Conservation (phyloP, 768 basidiomycete genomes). For the Trametes cingulata region DNA sequence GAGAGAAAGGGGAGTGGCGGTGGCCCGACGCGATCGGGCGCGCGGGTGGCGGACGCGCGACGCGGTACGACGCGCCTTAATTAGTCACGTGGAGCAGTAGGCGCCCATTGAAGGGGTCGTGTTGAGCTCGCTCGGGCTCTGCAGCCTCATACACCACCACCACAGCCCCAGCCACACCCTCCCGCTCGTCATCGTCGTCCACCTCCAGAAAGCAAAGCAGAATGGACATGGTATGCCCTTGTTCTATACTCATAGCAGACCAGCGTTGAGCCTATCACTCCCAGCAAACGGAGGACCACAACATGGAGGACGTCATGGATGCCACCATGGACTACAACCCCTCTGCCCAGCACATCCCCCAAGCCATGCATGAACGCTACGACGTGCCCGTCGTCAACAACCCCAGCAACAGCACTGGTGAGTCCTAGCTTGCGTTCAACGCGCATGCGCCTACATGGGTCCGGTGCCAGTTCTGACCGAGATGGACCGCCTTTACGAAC, state of each 20-base stretch:
- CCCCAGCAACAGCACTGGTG: slow-evolving; percentile 8
- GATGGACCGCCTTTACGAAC: slow-evolving; percentile 26
- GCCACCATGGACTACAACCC: slow-evolving; percentile 20
- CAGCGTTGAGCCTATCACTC: background rate
- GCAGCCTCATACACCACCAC: slow-evolving; percentile 8
- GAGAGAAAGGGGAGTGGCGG: background rate
- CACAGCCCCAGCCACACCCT: background rate
- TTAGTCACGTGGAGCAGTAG: slow-evolving; percentile 11
- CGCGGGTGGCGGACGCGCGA: background rate
- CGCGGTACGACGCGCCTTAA: slow-evolving; percentile 15
- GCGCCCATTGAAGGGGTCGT: slow-evolving; percentile 17
- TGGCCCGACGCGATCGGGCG: background rate
- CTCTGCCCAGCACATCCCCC: slow-evolving; percentile 6
- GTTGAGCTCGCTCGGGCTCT: slow-evolving; percentile 16
- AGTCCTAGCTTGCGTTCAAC: slow-evolving; percentile 14
- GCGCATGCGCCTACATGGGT: slow-evolving; percentile 18
- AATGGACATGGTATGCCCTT: slow-evolving; percentile 20
- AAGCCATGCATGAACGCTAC: slow-evolving; percentile 8
- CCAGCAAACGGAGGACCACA: slow-evolving; percentile 23
- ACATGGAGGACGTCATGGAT: slow-evolving; percentile 29
- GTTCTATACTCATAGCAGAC: background rate
- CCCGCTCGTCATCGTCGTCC: background rate
- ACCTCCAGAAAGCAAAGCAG: background rate
- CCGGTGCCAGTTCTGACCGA: slow-evolving; percentile 25
- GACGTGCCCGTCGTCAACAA: background rate